phyloP scores from a whole-genome alignment of 1,284 basidiomycete genomes.

The Xanthoconium separans region DNA sequence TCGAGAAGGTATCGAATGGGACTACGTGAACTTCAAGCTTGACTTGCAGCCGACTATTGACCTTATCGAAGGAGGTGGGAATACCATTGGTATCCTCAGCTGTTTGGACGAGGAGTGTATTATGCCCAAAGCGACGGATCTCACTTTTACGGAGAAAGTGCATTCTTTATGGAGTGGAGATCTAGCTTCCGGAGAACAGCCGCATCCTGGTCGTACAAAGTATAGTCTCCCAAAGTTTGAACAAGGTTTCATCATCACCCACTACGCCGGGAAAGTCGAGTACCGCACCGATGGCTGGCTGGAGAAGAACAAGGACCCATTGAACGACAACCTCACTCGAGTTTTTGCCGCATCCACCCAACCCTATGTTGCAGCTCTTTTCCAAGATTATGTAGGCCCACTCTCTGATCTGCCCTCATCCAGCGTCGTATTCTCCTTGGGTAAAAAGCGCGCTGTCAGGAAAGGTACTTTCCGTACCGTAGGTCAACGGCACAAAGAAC shows the following conservation, averaged over 20 bases:
- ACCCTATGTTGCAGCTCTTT: slow-evolving; percentile 80
- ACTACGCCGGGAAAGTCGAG: slow-evolving; percentile 97
- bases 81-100: slow-evolving; percentile 86
- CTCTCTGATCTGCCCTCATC: slow-evolving; percentile 27
- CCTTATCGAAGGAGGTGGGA: slow-evolving; percentile 83
- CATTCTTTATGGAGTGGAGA: slow-evolving; percentile 67
- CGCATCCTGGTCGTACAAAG: slow-evolving; percentile 77
- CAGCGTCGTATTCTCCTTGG: slow-evolving; percentile 46
- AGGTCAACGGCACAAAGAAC: slow-evolving; percentile 95
- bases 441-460: slow-evolving; percentile 81
- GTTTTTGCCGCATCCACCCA: slow-evolving; percentile 86
- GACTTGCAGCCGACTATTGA: slow-evolving; percentile 99
- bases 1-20: slow-evolving; percentile 97
- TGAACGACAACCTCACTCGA: slow-evolving; percentile 95
- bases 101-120: slow-evolving; percentile 98
- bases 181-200: slow-evolving; percentile 46
- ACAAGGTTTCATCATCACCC: slow-evolving; percentile 93
- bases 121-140: slow-evolving; percentile 97
- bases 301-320: slow-evolving; percentile 99
- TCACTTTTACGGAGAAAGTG: slow-evolving; percentile 94
- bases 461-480: slow-evolving; percentile 98
- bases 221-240: slow-evolving; percentile 89
- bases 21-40: slow-evolving; percentile 97
- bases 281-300: slow-evolving; percentile 97
- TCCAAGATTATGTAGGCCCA: slow-evolving; percentile 76